phyloP scores from a whole-genome alignment of 2,329 filamentous ascomycete genomes.

The Aspergillus phoenicis region DNA sequence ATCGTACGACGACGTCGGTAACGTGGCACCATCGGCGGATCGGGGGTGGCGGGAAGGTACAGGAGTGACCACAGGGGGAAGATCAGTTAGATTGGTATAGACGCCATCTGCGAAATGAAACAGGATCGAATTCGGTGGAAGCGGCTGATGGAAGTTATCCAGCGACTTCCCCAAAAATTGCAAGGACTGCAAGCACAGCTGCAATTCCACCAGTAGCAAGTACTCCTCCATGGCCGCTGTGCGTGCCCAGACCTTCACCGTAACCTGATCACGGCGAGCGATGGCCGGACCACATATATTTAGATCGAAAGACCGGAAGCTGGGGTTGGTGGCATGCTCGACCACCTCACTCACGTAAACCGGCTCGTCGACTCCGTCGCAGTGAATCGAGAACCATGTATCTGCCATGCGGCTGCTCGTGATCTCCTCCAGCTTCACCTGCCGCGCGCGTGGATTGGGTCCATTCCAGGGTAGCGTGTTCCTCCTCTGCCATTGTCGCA shows the following conservation, averaged over 20 bases:
- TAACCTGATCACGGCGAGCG: slow-evolving; percentile 66
- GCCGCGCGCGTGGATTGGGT: slow-evolving; percentile 61
- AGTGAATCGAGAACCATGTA: slow-evolving; percentile 84
- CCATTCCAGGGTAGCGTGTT: slow-evolving; percentile 67
- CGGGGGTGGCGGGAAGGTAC: slow-evolving; percentile 28
- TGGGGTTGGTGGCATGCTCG: slow-evolving; percentile 83
- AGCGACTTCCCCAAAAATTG: slow-evolving; percentile 74
- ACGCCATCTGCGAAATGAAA: slow-evolving; percentile 86
- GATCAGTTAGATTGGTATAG: slow-evolving; percentile 73
- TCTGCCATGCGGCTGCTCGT: slow-evolving; percentile 75
- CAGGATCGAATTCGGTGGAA: slow-evolving; percentile 79
- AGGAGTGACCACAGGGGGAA: slow-evolving; percentile 52
- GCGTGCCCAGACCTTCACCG: slow-evolving; percentile 73
- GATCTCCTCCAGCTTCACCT: slow-evolving; percentile 75
- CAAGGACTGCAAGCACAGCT: slow-evolving; percentile 69
- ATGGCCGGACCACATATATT: slow-evolving; percentile 63
- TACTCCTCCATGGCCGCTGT: slow-evolving; percentile 56
- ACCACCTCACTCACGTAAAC: slow-evolving; percentile 88
- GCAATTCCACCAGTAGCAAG: slow-evolving; percentile 71
- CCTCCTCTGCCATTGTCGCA: slow-evolving; percentile 48
- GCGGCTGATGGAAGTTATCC: slow-evolving; percentile 67
- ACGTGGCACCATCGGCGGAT: slow-evolving; percentile 51
- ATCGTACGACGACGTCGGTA: slow-evolving; percentile 80
- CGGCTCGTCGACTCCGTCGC: slow-evolving; percentile 65
- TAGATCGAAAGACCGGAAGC: slow-evolving; percentile 83